Evolutionary conservation across 169 alveolate genomes (phyloP).

Genomic region (Babesia microti): DNA sequence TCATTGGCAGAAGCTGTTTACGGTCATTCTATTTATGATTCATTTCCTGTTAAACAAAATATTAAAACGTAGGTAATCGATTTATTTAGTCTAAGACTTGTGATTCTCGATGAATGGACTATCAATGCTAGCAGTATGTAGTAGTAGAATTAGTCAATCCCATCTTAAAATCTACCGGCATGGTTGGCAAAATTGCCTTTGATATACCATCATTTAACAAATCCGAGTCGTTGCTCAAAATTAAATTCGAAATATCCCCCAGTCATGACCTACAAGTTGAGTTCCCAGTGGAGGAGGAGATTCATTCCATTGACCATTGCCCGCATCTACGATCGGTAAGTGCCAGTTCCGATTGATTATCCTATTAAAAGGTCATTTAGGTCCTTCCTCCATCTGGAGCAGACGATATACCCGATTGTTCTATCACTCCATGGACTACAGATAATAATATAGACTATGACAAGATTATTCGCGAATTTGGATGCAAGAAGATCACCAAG

Average conservation of each 20-base stretch:
- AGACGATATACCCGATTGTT: constrained; percentile 14
- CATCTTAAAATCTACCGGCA: constrained; percentile 39
- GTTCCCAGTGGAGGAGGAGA: constrained; percentile 21
- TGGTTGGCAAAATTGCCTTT: constrained; percentile 24
- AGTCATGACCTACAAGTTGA: constrained; percentile 21
- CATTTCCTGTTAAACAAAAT: constrained; percentile 37
- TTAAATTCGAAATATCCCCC: constrained; percentile 16
- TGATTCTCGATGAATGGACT: constrained; percentile 38
- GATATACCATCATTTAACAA: constrained; percentile 29
- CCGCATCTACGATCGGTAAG: constrained; percentile 34
- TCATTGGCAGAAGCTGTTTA: constrained; percentile 52
- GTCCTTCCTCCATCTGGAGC: constrained; percentile 39
- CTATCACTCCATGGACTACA: constrained; percentile 35
- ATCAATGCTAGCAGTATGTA: constrained; percentile 12
- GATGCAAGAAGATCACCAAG: constrained; percentile 76
- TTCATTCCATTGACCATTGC: constrained; percentile 28
- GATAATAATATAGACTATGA: constrained; percentile 81
- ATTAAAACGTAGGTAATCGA: constrained; percentile 26
- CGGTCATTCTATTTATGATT: constrained; percentile 62
- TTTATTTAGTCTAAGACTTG: constrained; percentile 37
- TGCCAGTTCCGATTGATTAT: constrained; percentile 34
- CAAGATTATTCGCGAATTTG: constrained; percentile 84
- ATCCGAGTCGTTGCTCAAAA: constrained; percentile 3
- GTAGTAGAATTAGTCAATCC: constrained; percentile 2
- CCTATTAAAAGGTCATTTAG: constrained; percentile 14